Conservation (phyloP, 306 rosid genomes). For the Vigna reflexopilosa region DNA sequence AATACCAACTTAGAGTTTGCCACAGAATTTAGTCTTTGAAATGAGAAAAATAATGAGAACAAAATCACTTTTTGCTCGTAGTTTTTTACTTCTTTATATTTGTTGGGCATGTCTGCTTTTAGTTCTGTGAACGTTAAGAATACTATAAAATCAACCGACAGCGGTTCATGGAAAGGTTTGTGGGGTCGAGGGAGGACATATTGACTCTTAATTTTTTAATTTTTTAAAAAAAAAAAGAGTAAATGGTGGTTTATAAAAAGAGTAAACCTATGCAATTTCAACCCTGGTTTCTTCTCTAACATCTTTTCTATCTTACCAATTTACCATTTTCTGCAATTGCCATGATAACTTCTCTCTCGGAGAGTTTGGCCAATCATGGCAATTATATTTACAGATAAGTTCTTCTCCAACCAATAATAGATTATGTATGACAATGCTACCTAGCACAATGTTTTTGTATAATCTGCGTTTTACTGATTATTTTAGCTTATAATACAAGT, state of each 20-base stretch:
- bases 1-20: too few relatives aligned
- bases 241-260: conserved; percentile 26
- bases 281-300: conserved; percentile 1
- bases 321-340: conserved; percentile 39
- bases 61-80: not conserved
- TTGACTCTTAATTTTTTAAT: conserved; percentile 14
- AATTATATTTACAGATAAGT: conserved; percentile 6
- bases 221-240: not conserved
- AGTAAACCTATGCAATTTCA: conserved; percentile 23
- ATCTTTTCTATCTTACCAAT: not conserved
- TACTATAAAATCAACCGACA: conserved; percentile 50
- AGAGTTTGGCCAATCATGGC: conserved; percentile 39
- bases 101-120: conserved; percentile 37
- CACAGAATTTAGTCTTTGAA: too few relatives aligned
- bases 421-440: conserved; percentile 37
- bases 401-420: conserved; percentile 42
- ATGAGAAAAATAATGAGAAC: not conserved
- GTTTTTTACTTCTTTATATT: conserved; percentile 9
- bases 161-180: conserved; percentile 34
- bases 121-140: conserved; percentile 35
- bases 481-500: conserved; percentile 46
- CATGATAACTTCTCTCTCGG: conserved; percentile 10
- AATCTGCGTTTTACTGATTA: conserved; percentile 27
- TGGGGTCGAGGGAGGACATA: conserved; percentile 29
- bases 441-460: conserved; percentile 20